Evolutionary conservation across 163 green algal genomes (phyloP).

Genomic region (Volvox carteri): DNA sequence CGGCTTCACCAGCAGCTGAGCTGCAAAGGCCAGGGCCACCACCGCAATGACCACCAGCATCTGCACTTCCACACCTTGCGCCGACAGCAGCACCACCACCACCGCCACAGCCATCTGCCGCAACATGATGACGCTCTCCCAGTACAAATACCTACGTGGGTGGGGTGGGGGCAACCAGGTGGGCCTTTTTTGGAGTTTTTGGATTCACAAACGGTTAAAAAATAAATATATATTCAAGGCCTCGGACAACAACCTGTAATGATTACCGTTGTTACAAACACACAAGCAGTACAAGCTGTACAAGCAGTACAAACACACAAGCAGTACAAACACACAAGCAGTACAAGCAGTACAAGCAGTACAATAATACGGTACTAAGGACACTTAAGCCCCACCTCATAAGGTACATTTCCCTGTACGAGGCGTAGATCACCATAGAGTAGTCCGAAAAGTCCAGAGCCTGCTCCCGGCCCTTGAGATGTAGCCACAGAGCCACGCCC

Average conservation of each 20-base stretch:
- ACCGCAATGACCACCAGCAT: conserved; percentile 54
- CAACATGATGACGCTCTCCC: conserved; percentile 63
- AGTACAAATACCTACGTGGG: conserved; percentile 36
- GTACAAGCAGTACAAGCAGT: no score
- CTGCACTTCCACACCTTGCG: conserved; percentile 35
- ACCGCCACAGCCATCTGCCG: conserved; percentile 50
- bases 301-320: no score
- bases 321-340: no score
- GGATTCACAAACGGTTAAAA: no score
- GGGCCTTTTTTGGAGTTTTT: no score
- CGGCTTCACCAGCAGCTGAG: conserved; percentile 23
- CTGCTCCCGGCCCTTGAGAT: neutral
- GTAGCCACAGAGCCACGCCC: conserved; percentile 34
- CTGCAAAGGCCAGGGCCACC: conserved; percentile 15
- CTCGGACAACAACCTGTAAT: no score
- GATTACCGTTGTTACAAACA: no score
- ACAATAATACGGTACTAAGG: no score
- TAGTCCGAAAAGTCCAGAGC: conserved; percentile 44
- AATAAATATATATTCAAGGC: no score
- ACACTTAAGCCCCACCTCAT: no score
- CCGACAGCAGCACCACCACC: conserved; percentile 54
- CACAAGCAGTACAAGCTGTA: no score
- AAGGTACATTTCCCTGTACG: conserved; percentile 33
- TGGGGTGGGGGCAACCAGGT: no score
- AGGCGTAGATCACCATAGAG: conserved; percentile 40